A percentile compares a stretch with the other conserved stretches of the same genome.
Conservation (phyloP, 129 eudicot species). For the Apium graveolens region DNA sequence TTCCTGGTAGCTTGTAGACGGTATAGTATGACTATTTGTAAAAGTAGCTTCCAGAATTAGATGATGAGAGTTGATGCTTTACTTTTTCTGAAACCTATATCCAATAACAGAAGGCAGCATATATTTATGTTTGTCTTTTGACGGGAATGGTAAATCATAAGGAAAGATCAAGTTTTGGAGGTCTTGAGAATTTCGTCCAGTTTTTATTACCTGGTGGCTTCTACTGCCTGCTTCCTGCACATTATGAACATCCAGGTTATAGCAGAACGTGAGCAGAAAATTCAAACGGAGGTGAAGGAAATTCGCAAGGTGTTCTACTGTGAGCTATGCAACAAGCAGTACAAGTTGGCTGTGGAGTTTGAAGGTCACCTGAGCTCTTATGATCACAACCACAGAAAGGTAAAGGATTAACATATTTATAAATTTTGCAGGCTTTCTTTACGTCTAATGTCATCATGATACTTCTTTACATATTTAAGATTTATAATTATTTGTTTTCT, state of each 20-base stretch:
- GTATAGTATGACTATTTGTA: neutral
- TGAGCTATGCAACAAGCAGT: conserved; percentile 99
- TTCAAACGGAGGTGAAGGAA: conserved; percentile 93
- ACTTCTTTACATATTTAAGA: neutral
- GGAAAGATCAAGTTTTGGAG: conserved; percentile 76
- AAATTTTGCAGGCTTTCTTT: neutral
- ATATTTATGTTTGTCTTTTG: conserved; percentile 39
- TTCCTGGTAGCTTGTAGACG: conserved; percentile 15
- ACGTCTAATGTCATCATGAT: neutral
- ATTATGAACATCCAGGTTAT: conserved; percentile 97
- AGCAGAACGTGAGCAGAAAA: conserved; percentile 97
- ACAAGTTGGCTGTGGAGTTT: conserved; percentile 93
- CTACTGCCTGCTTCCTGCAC: conserved; percentile 99
- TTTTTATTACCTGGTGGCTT: conserved; percentile 99
- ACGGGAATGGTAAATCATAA: conserved; percentile 73
- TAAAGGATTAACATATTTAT: conserved; percentile 8
- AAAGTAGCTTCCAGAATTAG: conserved; percentile 16
- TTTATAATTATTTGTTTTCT: neutral
- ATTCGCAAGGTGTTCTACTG: conserved; percentile 80
- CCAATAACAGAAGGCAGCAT: conserved; percentile 14
- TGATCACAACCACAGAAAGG: conserved; percentile 98
- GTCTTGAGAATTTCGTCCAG: conserved; percentile 86
- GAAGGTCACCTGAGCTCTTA: conserved; percentile 98
- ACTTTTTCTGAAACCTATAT: conserved; percentile 14
- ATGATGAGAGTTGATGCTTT: conserved; percentile 46